phyloP scores from a whole-genome alignment of 2,329 filamentous ascomycete genomes.

The Knoxdaviesia proteae region DNA sequence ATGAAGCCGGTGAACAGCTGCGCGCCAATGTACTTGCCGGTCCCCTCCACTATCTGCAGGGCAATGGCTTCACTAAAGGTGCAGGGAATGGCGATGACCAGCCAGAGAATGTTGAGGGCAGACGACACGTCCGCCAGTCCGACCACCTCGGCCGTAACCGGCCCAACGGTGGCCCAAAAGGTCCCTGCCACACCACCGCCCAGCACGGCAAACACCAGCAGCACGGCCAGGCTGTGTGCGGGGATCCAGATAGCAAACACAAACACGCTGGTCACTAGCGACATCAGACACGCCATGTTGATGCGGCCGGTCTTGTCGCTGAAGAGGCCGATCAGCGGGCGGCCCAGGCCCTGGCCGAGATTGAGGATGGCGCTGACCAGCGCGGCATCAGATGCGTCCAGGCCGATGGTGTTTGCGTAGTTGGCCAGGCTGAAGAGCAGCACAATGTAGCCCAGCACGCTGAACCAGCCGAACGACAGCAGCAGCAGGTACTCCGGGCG shows the following conservation, averaged over 20 bases:
- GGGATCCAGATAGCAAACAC: constrained; percentile 56
- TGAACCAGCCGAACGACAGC: constrained; percentile 47
- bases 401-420: constrained; percentile 48
- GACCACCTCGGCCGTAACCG: constrained; percentile 54
- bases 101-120: constrained; percentile 48
- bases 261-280: constrained; percentile 41
- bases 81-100: constrained; percentile 47
- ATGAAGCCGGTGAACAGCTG: constrained; percentile 40
- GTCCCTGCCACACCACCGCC: constrained; percentile 52
- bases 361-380: constrained; percentile 57
- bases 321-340: constrained; percentile 52
- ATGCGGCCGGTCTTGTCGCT: constrained; percentile 50
- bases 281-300: constrained; percentile 48
- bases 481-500: constrained; percentile 42
- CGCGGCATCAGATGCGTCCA: constrained; percentile 44
- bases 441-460: constrained; percentile 53
- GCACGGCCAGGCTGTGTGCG: constrained; percentile 37
- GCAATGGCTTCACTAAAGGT: constrained; percentile 49
- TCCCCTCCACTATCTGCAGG: constrained; percentile 25
- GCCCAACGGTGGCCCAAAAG: constrained; percentile 48
- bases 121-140: constrained; percentile 48
- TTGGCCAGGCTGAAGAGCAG: constrained; percentile 59
- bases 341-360: constrained; percentile 41
- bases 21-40: constrained; percentile 26
- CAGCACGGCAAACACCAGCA: constrained; percentile 50